These are phyloP conservation scores for Xylariaceae sp. DNA, from an alignment of 2,329 filamentous ascomycete genomes.

Conservation along the genomic window DNA sequence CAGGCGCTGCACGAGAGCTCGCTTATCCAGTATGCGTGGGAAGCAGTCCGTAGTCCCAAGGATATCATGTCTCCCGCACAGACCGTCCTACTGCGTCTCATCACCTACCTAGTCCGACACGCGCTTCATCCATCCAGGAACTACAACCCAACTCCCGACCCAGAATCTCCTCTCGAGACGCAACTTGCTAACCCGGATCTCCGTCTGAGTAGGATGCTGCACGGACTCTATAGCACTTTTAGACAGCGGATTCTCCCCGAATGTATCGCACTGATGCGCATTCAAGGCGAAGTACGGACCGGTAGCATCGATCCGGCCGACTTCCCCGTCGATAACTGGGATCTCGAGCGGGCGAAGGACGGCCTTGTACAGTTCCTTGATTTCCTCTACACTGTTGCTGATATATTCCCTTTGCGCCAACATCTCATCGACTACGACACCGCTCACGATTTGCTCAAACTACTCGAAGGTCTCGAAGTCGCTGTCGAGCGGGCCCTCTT, in stretches of 20 bases:
- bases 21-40: slow-evolving; percentile 87
- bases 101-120: slow-evolving; percentile 82
- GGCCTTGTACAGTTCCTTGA: slow-evolving; percentile 92
- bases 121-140: slow-evolving; percentile 38
- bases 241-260: slow-evolving; percentile 89
- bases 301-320: slow-evolving; percentile 73
- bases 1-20: slow-evolving; percentile 87
- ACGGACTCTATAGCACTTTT: slow-evolving; percentile 91
- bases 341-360: slow-evolving; percentile 95
- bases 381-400: slow-evolving; percentile 85
- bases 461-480: slow-evolving; percentile 82
- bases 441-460: slow-evolving; percentile 79
- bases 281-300: slow-evolving; percentile 84
- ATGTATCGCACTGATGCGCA: slow-evolving; percentile 87
- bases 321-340: slow-evolving; percentile 93
- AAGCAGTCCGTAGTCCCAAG: slow-evolving; percentile 85
- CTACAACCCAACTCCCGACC: slow-evolving; percentile 27
- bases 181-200: slow-evolving; percentile 47
- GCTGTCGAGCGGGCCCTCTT: slow-evolving; percentile 81
- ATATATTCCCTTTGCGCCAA: slow-evolving; percentile 76
- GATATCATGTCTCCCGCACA: slow-evolving; percentile 95
- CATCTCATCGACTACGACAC: slow-evolving; percentile 91
- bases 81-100: slow-evolving; percentile 83
- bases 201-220: slow-evolving; percentile 62
- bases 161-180: slow-evolving; percentile 23